Evolutionary conservation across 352 stramenopile species (phyloP).

Genomic region (Globisporangium mamillatum): DNA sequence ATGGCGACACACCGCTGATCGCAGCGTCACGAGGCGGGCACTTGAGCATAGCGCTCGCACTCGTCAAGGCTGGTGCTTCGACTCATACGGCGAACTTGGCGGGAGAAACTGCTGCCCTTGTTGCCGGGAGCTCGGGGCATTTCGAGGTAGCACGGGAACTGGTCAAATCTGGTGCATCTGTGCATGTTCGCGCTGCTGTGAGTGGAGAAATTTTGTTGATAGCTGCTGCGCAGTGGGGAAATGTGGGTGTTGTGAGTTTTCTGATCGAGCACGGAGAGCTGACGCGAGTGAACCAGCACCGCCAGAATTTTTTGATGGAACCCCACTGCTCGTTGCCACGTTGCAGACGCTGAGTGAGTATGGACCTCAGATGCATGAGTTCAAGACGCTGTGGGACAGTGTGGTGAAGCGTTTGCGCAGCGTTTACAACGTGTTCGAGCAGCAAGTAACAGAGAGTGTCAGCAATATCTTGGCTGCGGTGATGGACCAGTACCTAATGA

Average conservation of each 20-base stretch:
- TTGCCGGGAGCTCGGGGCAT: constrained; percentile 3
- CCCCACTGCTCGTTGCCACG: not conserved
- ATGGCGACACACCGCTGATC: not conserved
- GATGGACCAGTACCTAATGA: constrained; percentile 7
- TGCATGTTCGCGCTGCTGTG: not conserved
- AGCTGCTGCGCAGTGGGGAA: constrained; percentile 17
- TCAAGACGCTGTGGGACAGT: not conserved
- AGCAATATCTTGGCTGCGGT: not conserved
- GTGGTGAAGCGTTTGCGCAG: not conserved
- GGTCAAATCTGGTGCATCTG: not conserved
- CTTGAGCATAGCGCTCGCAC: not conserved
- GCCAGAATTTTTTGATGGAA: not conserved
- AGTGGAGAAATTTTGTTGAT: constrained; percentile 10
- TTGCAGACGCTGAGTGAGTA: constrained; percentile 6
- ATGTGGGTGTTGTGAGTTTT: constrained; percentile 20
- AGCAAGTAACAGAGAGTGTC: not conserved
- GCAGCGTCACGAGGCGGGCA: constrained; percentile 3
- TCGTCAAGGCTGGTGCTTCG: not conserved
- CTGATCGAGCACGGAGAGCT: constrained; percentile 15
- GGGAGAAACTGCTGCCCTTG: constrained; percentile 1
- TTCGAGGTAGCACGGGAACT: not conserved
- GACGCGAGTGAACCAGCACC: not conserved
- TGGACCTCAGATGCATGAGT: not conserved
- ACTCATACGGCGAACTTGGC: not conserved
- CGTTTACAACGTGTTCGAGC: not conserved